Evolutionary conservation across 2,329 filamentous ascomycete species (phyloP).

Genomic region (Berkeleyomyces rouxiae): DNA sequence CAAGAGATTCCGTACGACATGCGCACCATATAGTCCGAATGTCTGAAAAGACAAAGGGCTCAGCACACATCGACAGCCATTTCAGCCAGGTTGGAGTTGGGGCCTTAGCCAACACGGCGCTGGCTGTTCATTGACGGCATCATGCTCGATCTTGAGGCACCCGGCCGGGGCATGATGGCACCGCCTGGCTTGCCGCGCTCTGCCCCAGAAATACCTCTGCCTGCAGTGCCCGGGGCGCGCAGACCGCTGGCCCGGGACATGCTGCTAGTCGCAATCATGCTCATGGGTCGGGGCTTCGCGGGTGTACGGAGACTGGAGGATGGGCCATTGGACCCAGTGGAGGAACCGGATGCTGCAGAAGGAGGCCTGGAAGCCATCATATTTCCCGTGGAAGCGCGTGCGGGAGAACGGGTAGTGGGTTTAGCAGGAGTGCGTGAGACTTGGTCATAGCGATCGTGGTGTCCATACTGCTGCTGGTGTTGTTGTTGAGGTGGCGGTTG

Average conservation of each 20-base stretch:
- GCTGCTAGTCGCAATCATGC: slow-evolving; percentile 35
- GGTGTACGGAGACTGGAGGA: slow-evolving; percentile 16
- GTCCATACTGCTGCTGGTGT: slow-evolving; percentile 14
- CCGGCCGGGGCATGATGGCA: slow-evolving; percentile 33
- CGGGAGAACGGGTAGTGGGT: slow-evolving; percentile 16
- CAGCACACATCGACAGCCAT: neutral
- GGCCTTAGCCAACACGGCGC: slow-evolving; percentile 20
- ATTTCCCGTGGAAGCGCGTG: slow-evolving; percentile 12
- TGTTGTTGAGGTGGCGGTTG: slow-evolving; percentile 14
- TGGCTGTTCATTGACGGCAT: slow-evolving; percentile 71
- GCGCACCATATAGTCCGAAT: neutral
- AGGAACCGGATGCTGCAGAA: slow-evolving; percentile 12
- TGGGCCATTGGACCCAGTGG: slow-evolving; percentile 10
- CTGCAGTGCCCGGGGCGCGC: slow-evolving; percentile 38
- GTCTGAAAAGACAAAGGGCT: neutral
- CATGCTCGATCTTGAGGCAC: slow-evolving; percentile 45
- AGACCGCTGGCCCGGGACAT: slow-evolving; percentile 40
- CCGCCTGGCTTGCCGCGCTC: slow-evolving; percentile 29
- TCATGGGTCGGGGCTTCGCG: slow-evolving; percentile 23
- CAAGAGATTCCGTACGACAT: neutral
- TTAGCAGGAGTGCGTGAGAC: slow-evolving; percentile 14
- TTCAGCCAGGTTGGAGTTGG: neutral
- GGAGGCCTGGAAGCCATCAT: slow-evolving; percentile 4
- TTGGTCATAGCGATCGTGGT: slow-evolving; percentile 16
- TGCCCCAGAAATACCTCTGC: slow-evolving; percentile 17